Evolutionary conservation across 257 asterid species (phyloP).

Genomic region (Ophiorrhiza pumila): DNA sequence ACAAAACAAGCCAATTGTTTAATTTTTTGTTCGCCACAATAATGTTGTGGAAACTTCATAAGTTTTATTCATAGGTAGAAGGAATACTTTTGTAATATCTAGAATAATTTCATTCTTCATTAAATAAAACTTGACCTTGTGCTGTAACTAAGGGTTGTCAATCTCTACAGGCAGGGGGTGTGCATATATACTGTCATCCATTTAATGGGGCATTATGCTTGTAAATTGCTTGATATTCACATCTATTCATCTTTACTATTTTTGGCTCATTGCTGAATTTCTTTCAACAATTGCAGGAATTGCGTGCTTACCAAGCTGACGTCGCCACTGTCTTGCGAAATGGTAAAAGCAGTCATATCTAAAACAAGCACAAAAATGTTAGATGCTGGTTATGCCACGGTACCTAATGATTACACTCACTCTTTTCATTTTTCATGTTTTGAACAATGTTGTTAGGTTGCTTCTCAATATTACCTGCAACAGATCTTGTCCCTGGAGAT

Average conservation of each 20-base stretch:
- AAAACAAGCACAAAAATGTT: not conserved
- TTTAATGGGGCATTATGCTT: not conserved
- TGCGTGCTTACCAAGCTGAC: conserved; percentile 99
- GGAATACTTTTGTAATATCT: not conserved
- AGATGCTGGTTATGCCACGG: not conserved
- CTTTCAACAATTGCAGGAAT: conserved; percentile 51
- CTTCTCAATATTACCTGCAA: conserved; percentile 90
- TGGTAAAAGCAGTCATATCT: conserved; percentile 42
- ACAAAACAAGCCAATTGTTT: not conserved
- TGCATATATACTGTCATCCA: not conserved
- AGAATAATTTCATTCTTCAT: not conserved
- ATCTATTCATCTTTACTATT: not conserved
- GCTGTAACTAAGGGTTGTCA: not conserved
- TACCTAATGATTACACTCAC: conserved; percentile 10
- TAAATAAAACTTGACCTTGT: not conserved
- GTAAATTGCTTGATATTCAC: not conserved
- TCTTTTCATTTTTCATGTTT: conserved; percentile 15
- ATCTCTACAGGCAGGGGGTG: not conserved
- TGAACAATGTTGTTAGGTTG: conserved; percentile 50
- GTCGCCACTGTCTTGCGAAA: conserved; percentile 91
- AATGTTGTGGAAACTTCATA: not conserved
- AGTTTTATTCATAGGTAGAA: not conserved
- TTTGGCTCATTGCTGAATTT: conserved; percentile 10
- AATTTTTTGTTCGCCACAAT: not conserved
- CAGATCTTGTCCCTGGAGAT: conserved; percentile 98